A percentile compares a stretch with the other conserved stretches of the same genome.
These are phyloP conservation scores for Eleusine indica DNA, from an alignment of 176 grass and related monocot genomes.

Conservation along the genomic window DNA sequence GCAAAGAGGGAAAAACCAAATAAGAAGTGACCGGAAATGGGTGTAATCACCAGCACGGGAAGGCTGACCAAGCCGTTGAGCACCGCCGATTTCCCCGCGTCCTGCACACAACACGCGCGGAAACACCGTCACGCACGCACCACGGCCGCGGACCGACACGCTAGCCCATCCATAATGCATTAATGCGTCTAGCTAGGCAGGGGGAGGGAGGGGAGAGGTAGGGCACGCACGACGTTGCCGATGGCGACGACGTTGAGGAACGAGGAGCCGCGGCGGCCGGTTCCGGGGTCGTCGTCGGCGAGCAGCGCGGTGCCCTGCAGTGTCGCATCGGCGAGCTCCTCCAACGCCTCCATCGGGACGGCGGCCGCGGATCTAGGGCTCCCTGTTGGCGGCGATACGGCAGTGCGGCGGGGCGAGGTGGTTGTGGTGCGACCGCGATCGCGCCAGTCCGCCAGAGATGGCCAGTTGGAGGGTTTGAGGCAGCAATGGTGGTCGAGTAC, in stretches of 20 bases:
- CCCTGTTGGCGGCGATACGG: neutral
- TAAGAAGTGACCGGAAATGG: neutral
- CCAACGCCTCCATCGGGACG: slow-evolving; percentile 54
- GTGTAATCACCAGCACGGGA: slow-evolving; percentile 71
- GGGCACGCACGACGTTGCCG: slow-evolving; percentile 75
- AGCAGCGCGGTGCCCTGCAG: slow-evolving; percentile 47
- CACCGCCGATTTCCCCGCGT: slow-evolving; percentile 81
- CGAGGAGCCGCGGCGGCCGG: slow-evolving; percentile 50
- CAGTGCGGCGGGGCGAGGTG: neutral
- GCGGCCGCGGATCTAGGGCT: slow-evolving; percentile 35
- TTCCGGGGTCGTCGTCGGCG: slow-evolving; percentile 66
- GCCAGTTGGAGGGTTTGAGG: too few species aligned
- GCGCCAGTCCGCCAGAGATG: too few species aligned
- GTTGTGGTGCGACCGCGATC: neutral
- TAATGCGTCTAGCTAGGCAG: neutral
- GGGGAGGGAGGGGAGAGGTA: too few species aligned
- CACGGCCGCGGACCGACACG: neutral
- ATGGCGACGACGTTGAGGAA: slow-evolving; percentile 83
- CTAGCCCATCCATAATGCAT: neutral
- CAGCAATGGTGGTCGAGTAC: too few species aligned
- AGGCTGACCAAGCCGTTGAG: slow-evolving; percentile 87
- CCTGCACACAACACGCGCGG: slow-evolving; percentile 50
- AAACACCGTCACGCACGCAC: neutral
- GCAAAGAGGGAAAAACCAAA: neutral
- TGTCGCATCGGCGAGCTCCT: slow-evolving; percentile 65